Evolutionary conservation across 805 yeast species (phyloP), one percentile per base, ranked within the genome.

Genomic region (Lipomyces chichibuensis): DNA sequence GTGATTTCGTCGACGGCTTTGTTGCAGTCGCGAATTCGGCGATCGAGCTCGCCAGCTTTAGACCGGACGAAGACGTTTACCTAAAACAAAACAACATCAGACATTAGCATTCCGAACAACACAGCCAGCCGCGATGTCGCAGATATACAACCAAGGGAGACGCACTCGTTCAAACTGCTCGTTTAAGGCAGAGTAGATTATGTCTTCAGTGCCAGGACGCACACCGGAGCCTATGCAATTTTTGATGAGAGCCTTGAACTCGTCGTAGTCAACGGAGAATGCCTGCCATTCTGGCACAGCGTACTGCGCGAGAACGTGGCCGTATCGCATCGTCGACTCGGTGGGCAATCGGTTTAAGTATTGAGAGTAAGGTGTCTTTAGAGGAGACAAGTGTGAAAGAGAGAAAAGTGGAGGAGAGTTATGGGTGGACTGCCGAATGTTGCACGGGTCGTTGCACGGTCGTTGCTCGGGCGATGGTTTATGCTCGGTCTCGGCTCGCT

Each of bases 271-370:
- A 53, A 93, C 82, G 77, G 93, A 92, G 78, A 91, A 88, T 69
- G 85, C 84, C 73, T 85, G 84, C 98, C 98, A 93, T 79, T 91
- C 95, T 1, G 93, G 92, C 29, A 92, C 89, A 13, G 97, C 89
- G 72, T 91, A 83, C 70, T 85, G 87, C 62, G 84, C 81, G 27
- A 93, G 82, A 74, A 89, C 92, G 54, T 85, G 82, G 61, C 97
- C 97, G 77, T 92, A 93, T 79, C 92, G 94, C 98, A 93, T 93
- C 29, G 51, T 20, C 27, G 39, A 33, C 32, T n/a, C 27, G 65
- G 55, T 14, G 32, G 57, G 25, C 37, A 13, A 37, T 14, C 14
- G 32, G n/a, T n/a, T n/a, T n/a, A 51, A 17, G 33, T 4, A 57
- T 0, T 14, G 27, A 23, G 55, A 13, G 33, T n/a, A n/a, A 32